Conservation (phyloP, 805 yeast species). For the Cyberlindnera japonica region DNA sequence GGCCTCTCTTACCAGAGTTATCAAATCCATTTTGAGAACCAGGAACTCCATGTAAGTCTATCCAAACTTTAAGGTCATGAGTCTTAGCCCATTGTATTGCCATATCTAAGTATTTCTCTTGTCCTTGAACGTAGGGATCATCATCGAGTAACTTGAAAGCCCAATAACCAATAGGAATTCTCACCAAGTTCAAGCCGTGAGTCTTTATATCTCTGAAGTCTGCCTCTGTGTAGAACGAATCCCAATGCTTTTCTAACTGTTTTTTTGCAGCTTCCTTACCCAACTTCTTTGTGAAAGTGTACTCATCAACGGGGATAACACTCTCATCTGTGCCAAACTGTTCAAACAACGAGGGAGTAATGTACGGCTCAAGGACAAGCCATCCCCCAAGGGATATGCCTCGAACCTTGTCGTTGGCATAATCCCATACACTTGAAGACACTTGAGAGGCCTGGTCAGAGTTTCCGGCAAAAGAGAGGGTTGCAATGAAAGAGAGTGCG, state of each 20-base stretch:
- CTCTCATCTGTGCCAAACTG: constrained; percentile 32
- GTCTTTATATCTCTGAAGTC: constrained; percentile 50
- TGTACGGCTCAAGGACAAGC: constrained; percentile 68
- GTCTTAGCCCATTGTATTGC: constrained; percentile 67
- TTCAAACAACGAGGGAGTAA: constrained; percentile 59
- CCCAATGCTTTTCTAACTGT: constrained; percentile 52
- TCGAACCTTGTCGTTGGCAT: constrained; percentile 18
- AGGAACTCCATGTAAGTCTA: constrained; percentile 79
- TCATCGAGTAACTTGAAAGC: constrained; percentile 41
- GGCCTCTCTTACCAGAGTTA: constrained; percentile 62
- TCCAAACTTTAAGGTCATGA: constrained; percentile 60
- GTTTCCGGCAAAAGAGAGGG: no score
- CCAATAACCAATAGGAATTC: constrained; percentile 83
- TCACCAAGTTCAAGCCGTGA: constrained; percentile 63
- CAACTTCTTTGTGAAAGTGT: constrained; percentile 44
- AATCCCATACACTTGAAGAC: constrained; percentile 19
- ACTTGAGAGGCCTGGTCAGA: neutral
- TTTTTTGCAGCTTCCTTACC: constrained; percentile 44
- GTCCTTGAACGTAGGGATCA: constrained; percentile 68
- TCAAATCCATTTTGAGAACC: constrained; percentile 88
- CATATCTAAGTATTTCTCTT: constrained; percentile 56
- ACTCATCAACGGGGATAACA: constrained; percentile 57
- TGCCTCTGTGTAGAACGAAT: constrained; percentile 51
- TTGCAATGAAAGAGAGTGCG: no score
- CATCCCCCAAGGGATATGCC: constrained; percentile 69